These are phyloP conservation scores for Starmerella davenportii DNA, from an alignment of 805 yeast species.

Conservation along the genomic window DNA sequence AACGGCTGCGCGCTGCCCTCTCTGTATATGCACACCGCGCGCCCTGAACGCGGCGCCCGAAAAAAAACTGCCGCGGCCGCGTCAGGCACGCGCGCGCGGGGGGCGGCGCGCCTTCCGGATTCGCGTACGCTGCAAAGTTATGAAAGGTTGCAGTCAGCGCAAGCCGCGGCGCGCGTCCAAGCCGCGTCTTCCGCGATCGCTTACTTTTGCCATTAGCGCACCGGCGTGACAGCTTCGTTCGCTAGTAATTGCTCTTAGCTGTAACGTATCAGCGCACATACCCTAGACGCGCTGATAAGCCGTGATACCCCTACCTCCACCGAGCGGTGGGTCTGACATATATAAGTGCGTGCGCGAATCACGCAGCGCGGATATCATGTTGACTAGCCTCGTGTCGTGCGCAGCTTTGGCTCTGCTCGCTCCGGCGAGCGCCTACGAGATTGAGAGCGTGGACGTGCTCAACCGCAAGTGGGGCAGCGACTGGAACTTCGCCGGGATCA, in stretches of 20 bases:
- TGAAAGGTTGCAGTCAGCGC: too few species aligned
- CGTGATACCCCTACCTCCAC: not conserved
- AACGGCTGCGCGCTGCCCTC: too few species aligned
- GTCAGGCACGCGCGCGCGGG: too few species aligned
- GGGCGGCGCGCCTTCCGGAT: too few species aligned
- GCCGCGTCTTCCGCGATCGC: too few species aligned
- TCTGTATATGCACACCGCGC: too few species aligned
- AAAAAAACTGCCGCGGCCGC: too few species aligned
- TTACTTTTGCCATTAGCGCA: not conserved
- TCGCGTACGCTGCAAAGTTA: too few species aligned
- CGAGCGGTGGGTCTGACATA: not conserved
- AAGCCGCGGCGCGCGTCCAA: too few species aligned
- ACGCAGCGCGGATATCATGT: not conserved
- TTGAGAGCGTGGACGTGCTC: conserved; percentile 19
- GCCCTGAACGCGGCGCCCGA: too few species aligned
- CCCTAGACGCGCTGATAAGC: not conserved
- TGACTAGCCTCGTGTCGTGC: not conserved
- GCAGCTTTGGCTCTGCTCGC: not conserved
- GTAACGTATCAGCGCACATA: not conserved
- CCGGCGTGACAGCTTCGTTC: not conserved
- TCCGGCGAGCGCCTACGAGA: conserved; percentile 1
- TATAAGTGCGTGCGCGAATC: not conserved
- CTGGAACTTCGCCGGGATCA: conserved; percentile 38
- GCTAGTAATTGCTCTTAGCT: not conserved
- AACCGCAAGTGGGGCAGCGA: conserved; percentile 51